A percentile compares a stretch with the other conserved stretches of the same genome.
Conservation (phyloP, 768 basidiomycete genomes). For the Leccinum arenicola region DNA sequence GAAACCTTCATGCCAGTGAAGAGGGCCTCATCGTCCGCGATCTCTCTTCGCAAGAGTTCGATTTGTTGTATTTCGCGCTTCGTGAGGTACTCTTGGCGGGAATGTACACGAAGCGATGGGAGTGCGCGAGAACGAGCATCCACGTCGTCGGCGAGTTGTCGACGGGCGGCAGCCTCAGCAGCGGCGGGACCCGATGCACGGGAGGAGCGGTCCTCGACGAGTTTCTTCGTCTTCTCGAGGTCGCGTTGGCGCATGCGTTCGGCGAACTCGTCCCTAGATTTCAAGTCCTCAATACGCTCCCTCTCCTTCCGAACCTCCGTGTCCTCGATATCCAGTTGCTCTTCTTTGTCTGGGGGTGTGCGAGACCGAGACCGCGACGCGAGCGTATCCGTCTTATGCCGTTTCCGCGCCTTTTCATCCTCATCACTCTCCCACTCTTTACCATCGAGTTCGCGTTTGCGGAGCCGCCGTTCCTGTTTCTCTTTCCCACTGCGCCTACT, state of each 20-base stretch:
- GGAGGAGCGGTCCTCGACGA: conserved; percentile 90
- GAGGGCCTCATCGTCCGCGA: conserved; percentile 89
- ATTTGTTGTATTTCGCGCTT: conserved; percentile 97
- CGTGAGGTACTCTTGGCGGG: conserved; percentile 92
- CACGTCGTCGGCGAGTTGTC: conserved; percentile 77
- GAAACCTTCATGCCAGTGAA: conserved; percentile 91
- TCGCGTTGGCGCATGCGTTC: conserved; percentile 84
- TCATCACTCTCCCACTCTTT: conserved; percentile 92
- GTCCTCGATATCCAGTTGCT: conserved; percentile 62
- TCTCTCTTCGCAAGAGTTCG: conserved; percentile 88
- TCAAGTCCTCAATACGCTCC: conserved; percentile 73
- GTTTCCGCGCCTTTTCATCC: conserved; percentile 73
- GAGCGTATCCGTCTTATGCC: conserved; percentile 49
- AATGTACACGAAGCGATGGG: conserved; percentile 79
- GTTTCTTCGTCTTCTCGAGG: conserved; percentile 79
- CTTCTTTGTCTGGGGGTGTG: conserved; percentile 34
- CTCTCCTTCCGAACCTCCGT: conserved; percentile 67
- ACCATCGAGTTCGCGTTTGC: conserved; percentile 79
- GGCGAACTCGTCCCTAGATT: conserved; percentile 91
- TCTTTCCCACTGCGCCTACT: conserved; percentile 34
- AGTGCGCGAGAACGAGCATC: conserved; percentile 52
- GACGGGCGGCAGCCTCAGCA: conserved; percentile 78
- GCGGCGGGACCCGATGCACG: conserved; percentile 63
- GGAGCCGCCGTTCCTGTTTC: conserved; percentile 61
- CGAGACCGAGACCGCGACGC: conserved; percentile 22